Conservation (phyloP, 2,329 filamentous ascomycete species). For the Penicillium sp. region DNA sequence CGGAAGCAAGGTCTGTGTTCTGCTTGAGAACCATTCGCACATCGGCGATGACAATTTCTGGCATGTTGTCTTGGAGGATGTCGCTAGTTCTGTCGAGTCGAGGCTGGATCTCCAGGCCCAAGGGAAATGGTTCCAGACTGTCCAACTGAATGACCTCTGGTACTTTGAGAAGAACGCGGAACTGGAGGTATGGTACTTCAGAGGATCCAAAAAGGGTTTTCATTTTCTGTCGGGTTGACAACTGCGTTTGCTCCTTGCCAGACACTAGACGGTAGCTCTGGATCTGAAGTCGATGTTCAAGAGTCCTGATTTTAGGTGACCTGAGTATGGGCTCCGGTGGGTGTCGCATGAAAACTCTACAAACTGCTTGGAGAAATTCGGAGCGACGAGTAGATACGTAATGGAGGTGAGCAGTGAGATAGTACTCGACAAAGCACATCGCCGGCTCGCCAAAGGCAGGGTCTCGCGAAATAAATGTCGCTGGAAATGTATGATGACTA, state of each 20-base stretch:
- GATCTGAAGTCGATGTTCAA: background rate
- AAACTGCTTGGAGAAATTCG: background rate
- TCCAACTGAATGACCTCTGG: background rate
- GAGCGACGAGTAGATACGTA: background rate
- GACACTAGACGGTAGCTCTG: background rate
- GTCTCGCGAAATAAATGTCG: background rate
- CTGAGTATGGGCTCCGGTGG: background rate
- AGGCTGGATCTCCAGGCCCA: background rate
- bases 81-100: background rate
- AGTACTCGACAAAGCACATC: background rate
- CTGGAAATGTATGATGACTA: background rate
- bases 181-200: background rate
- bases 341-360: background rate
- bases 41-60: background rate
- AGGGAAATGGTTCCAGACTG: background rate
- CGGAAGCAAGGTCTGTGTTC: background rate
- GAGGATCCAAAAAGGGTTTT: background rate
- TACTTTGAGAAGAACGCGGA: background rate
- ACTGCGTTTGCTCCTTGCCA: background rate
- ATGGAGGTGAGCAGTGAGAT: background rate
- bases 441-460: background rate
- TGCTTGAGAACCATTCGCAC: background rate
- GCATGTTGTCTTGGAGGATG: background rate
- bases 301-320: background rate
- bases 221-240: background rate